These are phyloP conservation scores for Fraxinus platypoda DNA, from an alignment of 305 asterid genomes.

Conservation along the genomic window DNA sequence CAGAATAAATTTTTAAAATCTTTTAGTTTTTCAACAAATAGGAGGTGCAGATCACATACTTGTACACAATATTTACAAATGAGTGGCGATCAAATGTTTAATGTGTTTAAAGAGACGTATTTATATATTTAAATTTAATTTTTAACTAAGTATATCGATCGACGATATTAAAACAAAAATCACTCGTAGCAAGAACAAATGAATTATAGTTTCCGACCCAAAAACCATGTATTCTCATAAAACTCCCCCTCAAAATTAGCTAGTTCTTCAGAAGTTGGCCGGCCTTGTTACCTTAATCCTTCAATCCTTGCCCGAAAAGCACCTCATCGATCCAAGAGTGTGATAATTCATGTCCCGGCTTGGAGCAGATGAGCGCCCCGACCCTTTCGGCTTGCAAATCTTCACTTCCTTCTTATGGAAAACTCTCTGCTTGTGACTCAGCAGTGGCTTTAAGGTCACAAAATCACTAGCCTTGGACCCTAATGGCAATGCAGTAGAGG, in stretches of 20 bases:
- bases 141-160: not conserved
- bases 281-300: not conserved
- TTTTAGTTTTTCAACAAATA: not conserved
- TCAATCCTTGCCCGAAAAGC: conserved; percentile 26
- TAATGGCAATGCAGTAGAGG: conserved; percentile 41
- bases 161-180: not conserved
- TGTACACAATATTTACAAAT: too few relatives aligned
- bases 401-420: conserved; percentile 39
- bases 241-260: not conserved
- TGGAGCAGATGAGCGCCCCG: conserved; percentile 72
- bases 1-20: not conserved
- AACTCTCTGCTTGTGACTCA: conserved; percentile 28
- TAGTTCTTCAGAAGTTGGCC: not conserved
- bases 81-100: not conserved
- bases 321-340: conserved; percentile 42
- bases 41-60: not conserved
- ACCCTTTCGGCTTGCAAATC: conserved; percentile 74
- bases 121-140: not conserved
- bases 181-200: not conserved
- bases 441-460: conserved; percentile 33
- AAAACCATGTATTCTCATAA: not conserved
- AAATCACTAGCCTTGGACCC: not conserved
- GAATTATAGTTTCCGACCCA: not conserved
- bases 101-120: not conserved
- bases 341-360: conserved; percentile 69